phyloP scores from a whole-genome alignment of 2,329 filamentous ascomycete species.

The Aureobasidium mangrovei region DNA sequence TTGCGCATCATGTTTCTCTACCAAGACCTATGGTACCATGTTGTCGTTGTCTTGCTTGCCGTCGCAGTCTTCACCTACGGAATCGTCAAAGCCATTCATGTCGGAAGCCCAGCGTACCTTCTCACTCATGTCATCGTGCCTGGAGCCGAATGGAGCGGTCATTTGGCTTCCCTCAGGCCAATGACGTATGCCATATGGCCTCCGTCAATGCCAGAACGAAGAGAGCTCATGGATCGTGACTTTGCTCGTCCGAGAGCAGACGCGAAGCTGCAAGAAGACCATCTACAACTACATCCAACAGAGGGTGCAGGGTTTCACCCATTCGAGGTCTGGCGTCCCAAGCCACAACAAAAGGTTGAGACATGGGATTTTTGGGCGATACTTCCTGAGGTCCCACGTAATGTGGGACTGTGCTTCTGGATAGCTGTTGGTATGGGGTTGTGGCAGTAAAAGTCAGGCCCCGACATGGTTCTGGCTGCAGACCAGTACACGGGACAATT shows the following conservation, averaged over 20 bases:
- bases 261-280: neutral
- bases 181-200: slow-evolving; percentile 54
- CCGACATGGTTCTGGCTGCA: no score
- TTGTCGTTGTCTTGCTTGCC: neutral
- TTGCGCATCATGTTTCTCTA: slow-evolving; percentile 39
- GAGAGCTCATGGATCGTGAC: slow-evolving; percentile 48
- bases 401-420: neutral
- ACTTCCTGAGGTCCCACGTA: slow-evolving; percentile 2
- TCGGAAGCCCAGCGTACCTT: slow-evolving; percentile 31
- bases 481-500: no score
- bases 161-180: slow-evolving; percentile 27
- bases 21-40: slow-evolving; percentile 49
- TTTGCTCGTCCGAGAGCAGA: slow-evolving; percentile 38
- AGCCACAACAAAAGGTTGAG: slow-evolving; percentile 6
- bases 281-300: neutral
- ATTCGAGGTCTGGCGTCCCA: slow-evolving; percentile 11
- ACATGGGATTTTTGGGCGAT: slow-evolving; percentile 6
- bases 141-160: slow-evolving; percentile 46
- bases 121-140: slow-evolving; percentile 45
- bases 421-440: neutral
- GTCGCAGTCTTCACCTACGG: slow-evolving; percentile 23
- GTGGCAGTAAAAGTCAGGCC: neutral
- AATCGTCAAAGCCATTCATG: slow-evolving; percentile 47
- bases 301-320: neutral
- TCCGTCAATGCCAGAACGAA: slow-evolving; percentile 48